phyloP scores from a whole-genome alignment of 352 stramenopile genomes.

The Globisporangium perplexum region DNA sequence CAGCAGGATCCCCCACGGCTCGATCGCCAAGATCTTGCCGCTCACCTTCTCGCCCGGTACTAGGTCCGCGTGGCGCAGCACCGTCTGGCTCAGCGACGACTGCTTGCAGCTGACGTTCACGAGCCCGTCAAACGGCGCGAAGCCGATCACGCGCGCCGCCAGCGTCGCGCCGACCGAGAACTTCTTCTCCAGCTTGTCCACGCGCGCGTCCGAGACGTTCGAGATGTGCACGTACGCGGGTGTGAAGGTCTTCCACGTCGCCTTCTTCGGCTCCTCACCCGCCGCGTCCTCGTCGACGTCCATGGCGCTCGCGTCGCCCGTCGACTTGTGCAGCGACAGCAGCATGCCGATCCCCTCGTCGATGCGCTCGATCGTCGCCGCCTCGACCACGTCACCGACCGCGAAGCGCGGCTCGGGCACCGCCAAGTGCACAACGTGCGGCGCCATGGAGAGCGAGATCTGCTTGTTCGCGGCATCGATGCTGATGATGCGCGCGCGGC shows the following conservation, averaged over 20 bases:
- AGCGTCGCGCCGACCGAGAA: conserved; percentile 58
- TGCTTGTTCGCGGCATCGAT: conserved; percentile 71
- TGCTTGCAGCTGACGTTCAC: conserved; percentile 82
- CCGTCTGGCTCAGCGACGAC: conserved; percentile 63
- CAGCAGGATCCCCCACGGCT: conserved; percentile 79
- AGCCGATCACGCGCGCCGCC: conserved; percentile 75
- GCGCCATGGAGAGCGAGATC: conserved; percentile 81
- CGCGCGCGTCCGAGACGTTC: conserved; percentile 67
- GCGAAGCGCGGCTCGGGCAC: conserved; percentile 42
- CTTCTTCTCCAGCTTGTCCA: conserved; percentile 88
- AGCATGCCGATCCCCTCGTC: conserved; percentile 84
- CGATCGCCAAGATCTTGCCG: conserved; percentile 77
- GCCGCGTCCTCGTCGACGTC: conserved; percentile 37
- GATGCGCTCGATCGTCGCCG: conserved; percentile 73
- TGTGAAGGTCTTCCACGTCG: conserved; percentile 74
- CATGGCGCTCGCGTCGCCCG: conserved; percentile 39
- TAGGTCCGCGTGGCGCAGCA: conserved; percentile 81
- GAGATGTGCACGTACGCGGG: conserved; percentile 89
- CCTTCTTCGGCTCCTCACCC: conserved; percentile 25
- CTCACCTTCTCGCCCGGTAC: conserved; percentile 62
- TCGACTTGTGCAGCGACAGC: conserved; percentile 59
- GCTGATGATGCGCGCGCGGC: conserved; percentile 78
- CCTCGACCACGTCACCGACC: conserved; percentile 70
- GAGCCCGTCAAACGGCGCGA: conserved; percentile 80
- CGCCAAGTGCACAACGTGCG: conserved; percentile 81